These are phyloP conservation scores for Penicillium polonicum DNA, from an alignment of 2,329 filamentous ascomycete genomes.

Conservation along the genomic window DNA sequence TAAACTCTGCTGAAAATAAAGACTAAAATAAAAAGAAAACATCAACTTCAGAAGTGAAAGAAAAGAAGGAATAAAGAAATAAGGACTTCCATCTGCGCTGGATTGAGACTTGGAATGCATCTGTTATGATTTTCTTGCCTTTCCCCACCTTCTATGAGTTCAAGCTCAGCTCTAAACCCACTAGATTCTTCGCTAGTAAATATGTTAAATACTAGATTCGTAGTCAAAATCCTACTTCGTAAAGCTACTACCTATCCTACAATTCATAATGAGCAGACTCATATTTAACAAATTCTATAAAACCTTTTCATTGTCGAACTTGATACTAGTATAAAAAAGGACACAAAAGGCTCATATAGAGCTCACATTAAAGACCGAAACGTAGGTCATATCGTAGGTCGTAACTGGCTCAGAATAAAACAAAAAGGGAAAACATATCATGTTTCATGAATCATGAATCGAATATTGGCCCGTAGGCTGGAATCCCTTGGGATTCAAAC, in stretches of 20 bases:
- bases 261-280: too few species aligned
- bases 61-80: neutral
- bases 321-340: neutral
- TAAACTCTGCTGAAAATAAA: neutral
- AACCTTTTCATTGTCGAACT: neutral
- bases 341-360: neutral
- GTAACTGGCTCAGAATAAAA: neutral
- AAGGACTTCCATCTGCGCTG: too few species aligned
- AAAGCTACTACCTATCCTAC: too few species aligned
- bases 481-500: conserved; percentile 63
- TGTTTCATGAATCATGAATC: conserved; percentile 52
- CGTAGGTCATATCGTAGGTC: neutral
- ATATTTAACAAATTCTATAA: neutral
- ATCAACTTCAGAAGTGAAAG: neutral
- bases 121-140: too few species aligned
- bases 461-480: conserved; percentile 72
- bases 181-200: too few species aligned
- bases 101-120: too few species aligned
- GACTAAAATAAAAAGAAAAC: neutral
- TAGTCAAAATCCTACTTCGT: too few species aligned
- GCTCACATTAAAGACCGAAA: neutral
- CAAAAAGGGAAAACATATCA: neutral
- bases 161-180: too few species aligned
- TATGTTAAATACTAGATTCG: too few species aligned
- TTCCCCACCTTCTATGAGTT: too few species aligned